A percentile compares a stretch with the other conserved stretches of the same genome.
Evolutionary conservation across 495 filamentous ascomycete genomes (phyloP).

Genomic region (Thozetella sp.): DNA sequence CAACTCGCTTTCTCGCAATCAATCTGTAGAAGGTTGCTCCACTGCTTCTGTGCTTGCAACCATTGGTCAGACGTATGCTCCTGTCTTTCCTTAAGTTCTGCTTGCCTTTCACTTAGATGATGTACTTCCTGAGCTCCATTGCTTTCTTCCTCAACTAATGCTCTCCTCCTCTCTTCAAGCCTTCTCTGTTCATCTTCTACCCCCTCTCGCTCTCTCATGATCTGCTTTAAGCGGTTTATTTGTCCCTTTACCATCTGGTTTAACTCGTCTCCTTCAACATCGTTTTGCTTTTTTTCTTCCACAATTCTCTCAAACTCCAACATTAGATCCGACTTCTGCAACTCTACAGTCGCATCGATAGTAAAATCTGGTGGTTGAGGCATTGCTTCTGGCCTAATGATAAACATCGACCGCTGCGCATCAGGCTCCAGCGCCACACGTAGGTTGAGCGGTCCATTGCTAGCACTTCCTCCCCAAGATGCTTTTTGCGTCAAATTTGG

Average conservation of each 20-base stretch:
- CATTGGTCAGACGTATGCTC: not conserved
- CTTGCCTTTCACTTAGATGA: not conserved
- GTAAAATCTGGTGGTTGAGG: not conserved
- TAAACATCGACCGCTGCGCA: not conserved
- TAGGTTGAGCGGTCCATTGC: not conserved
- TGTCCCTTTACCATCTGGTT: not conserved
- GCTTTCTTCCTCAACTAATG: not conserved
- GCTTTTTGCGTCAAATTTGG: not conserved
- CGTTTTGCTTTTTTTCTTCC: not conserved
- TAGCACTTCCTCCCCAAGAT: not conserved
- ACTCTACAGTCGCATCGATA: not conserved
- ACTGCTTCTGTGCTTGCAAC: not conserved
- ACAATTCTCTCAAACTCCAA: not conserved
- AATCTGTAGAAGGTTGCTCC: not conserved
- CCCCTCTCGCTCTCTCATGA: not conserved
- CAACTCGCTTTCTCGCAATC: not conserved
- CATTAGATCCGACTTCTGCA: not conserved
- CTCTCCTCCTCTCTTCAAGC: not conserved
- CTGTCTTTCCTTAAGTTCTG: not conserved
- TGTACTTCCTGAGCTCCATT: not conserved
- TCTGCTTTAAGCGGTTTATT: not conserved
- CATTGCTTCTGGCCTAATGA: not conserved
- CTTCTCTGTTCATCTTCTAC: not conserved
- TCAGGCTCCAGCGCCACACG: not conserved
- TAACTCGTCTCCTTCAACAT: not conserved